Evolutionary conservation across 164 flowering plant genomes (phyloP), one percentile per base, ranked within the genome.

Genomic region (Paratinospora sagittata): DNA sequence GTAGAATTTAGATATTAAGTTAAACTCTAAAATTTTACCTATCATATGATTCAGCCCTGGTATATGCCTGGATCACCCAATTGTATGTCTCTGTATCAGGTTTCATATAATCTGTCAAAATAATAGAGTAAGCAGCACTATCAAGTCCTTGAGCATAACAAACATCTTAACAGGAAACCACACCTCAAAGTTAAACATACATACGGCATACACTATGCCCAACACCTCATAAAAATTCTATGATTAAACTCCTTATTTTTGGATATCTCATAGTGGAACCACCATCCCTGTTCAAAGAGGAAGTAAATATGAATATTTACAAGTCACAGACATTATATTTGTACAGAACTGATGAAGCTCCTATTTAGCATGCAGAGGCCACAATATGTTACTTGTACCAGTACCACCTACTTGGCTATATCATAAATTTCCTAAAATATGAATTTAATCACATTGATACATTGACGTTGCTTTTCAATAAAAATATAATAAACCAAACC

Each of bases 41-140:
- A 76, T 95, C 97, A 82, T 92, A 95, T 45, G 97, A 88, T 79
- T 95, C 97, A 70, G 97, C 97, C 77, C 97, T 91, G 23, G 97
- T 91, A 78, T 88, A 92, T 73, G 99, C 99, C 82, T 92, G 97
- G 77, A 95, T 92, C 72, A 95, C 96, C 96, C 94, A 92, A 78
- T 95, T 95, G 80, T 95, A 92, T 70, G 94, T 80, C 84, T 95
- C 95, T 27, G 97, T 85, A 80, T 92, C 90, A 69, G 99, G 99
- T 78, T 95, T 95, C 99, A 95, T 92, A 70, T 52, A 85, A 73
- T 79, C 99, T 95, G 91, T 49, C 70, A 81, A 36, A 8, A 26
- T 60, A 80, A 66, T 68, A 26, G 27, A 64, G 47, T 16, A 61
- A 33, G 37, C 34, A 30, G 34, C 34, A 30, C 34, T 30, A 30